phyloP scores from a whole-genome alignment of 2,329 filamentous ascomycete genomes.

The Aureobasidium sp. region DNA sequence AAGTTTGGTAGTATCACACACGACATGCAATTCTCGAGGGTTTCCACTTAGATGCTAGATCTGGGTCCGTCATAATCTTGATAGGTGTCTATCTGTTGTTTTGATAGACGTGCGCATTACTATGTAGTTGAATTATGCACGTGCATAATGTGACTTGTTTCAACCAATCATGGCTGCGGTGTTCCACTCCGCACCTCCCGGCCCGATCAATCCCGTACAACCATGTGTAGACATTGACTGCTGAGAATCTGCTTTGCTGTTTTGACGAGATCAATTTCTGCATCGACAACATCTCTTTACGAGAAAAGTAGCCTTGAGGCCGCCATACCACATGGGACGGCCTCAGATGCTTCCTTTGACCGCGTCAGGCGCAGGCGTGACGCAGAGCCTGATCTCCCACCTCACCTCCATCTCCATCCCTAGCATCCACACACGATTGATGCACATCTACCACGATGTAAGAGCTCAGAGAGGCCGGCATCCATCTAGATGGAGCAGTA shows the following conservation, averaged over 20 bases:
- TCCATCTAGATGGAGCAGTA: no score
- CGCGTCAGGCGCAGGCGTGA: constrained; percentile 28
- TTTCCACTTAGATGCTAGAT: constrained; percentile 5
- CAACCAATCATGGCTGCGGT: neutral
- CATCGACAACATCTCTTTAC: constrained; percentile 29
- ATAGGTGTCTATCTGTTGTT: neutral
- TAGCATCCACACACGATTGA: no score
- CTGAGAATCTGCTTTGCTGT: constrained; percentile 42
- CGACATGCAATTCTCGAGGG: constrained; percentile 30
- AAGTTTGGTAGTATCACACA: constrained; percentile 37
- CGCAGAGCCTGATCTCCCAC: no score
- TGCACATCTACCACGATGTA: no score
- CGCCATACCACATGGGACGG: constrained; percentile 49
- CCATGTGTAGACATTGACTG: constrained; percentile 29
- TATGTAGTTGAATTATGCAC: constrained; percentile 1
- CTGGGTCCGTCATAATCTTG: neutral
- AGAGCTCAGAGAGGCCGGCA: no score
- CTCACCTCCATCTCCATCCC: no score
- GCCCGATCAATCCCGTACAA: neutral
- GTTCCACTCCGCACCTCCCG: neutral
- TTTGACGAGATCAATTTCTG: constrained; percentile 42
- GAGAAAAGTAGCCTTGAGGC: constrained; percentile 49
- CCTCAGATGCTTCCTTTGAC: constrained; percentile 38
- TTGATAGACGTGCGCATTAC: neutral
- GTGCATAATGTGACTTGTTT: neutral